Conservation (phyloP, 176 grass and related monocot species). For the Lolium rigidum region DNA sequence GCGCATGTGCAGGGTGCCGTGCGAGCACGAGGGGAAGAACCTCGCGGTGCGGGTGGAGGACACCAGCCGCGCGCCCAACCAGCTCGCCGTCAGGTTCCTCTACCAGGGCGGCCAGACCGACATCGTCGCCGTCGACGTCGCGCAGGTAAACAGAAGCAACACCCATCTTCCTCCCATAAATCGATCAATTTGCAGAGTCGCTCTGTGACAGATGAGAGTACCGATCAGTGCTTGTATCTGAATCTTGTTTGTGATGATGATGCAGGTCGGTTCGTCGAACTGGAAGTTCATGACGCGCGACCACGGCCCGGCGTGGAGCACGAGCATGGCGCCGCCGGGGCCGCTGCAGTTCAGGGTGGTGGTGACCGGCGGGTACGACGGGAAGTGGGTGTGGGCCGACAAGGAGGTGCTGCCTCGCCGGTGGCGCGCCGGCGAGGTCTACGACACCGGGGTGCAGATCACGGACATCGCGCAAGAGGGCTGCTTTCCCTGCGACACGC, state of each 20-base stretch:
- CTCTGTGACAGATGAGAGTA: no score
- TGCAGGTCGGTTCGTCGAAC: slow-evolving; percentile 68
- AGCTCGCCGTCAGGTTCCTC: slow-evolving; percentile 76
- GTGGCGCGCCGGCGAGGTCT: slow-evolving; percentile 70
- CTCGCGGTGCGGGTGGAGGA: slow-evolving; percentile 76
- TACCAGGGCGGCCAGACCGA: slow-evolving; percentile 97
- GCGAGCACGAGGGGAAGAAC: slow-evolving; percentile 72
- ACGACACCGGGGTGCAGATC: slow-evolving; percentile 74
- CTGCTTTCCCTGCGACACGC: slow-evolving; percentile 72
- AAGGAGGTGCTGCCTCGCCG: slow-evolving; percentile 55
- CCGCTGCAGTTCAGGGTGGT: slow-evolving; percentile 91
- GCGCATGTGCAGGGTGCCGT: slow-evolving; percentile 66
- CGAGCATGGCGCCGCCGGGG: slow-evolving; percentile 60
- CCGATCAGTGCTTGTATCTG: no score
- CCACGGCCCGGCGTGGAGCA: slow-evolving; percentile 90
- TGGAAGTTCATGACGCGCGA: slow-evolving; percentile 92
- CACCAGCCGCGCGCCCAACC: slow-evolving; percentile 47
- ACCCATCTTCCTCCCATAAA: no score
- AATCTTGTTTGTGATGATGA: not conserved
- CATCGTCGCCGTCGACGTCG: slow-evolving; percentile 91
- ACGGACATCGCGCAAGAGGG: slow-evolving; percentile 74
- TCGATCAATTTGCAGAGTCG: no score
- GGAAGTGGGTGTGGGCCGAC: slow-evolving; percentile 87
- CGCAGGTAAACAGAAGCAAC: slow-evolving; percentile 56
- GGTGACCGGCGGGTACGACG: slow-evolving; percentile 88